Conservation (phyloP, 345 rosid genomes). For the Salix purpurea region DNA sequence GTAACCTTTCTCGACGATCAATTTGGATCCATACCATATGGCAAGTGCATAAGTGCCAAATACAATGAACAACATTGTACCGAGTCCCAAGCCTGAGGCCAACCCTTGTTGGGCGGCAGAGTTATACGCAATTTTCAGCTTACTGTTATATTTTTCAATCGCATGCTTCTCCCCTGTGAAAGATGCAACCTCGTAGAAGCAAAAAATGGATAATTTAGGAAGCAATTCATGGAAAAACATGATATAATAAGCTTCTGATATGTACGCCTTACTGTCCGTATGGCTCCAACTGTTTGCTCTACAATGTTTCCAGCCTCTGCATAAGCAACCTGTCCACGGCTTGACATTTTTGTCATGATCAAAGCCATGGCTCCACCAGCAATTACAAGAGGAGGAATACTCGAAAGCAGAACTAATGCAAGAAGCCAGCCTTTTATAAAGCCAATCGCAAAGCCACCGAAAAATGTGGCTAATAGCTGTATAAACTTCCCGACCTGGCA, state of each 20-base stretch:
- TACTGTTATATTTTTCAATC: conserved; percentile 49
- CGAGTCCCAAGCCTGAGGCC: conserved; percentile 68
- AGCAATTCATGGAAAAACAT: neutral
- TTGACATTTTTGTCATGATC: conserved; percentile 60
- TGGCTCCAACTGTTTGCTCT: conserved; percentile 78
- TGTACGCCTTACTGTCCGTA: conserved; percentile 59
- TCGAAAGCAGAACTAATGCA: conserved; percentile 45
- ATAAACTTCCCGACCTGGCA: conserved; percentile 69
- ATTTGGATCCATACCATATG: conserved; percentile 62
- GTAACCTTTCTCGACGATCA: conserved; percentile 62
- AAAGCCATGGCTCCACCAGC: conserved; percentile 58
- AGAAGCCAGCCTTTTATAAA: conserved; percentile 57
- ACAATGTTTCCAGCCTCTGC: conserved; percentile 83
- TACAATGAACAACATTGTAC: conserved; percentile 39
- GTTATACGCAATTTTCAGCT: conserved; percentile 52
- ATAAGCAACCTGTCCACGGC: conserved; percentile 74
- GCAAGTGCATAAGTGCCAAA: conserved; percentile 62
- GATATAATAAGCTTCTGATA: neutral
- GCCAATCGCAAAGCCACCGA: conserved; percentile 66
- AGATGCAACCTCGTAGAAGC: conserved; percentile 60
- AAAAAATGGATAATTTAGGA: neutral
- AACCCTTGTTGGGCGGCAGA: conserved; percentile 61
- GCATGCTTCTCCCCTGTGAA: conserved; percentile 84
- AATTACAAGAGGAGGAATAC: conserved; percentile 53
- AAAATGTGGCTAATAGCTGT: conserved; percentile 57